These are phyloP conservation scores for Solanum hybrid DNA, from an alignment of 305 asterid genomes.

Conservation along the genomic window DNA sequence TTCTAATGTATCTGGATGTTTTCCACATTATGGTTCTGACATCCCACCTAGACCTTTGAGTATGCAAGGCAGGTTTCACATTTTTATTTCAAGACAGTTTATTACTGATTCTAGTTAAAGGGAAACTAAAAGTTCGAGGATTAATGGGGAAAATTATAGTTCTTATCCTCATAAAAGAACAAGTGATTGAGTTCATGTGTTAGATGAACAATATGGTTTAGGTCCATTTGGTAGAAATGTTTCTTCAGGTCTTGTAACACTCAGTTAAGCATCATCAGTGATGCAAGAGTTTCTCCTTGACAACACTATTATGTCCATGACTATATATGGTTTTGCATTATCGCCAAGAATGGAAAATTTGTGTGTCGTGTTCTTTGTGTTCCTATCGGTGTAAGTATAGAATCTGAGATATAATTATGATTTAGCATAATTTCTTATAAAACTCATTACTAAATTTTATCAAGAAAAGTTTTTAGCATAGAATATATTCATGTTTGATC, in stretches of 20 bases:
- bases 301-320: not conserved
- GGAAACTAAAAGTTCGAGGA: not conserved
- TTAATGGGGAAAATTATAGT: not conserved
- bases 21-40: not conserved
- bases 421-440: no score
- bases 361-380: not conserved
- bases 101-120: not conserved
- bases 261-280: not conserved
- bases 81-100: not conserved
- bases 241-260: not conserved
- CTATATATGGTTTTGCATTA: not conserved
- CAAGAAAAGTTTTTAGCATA: not conserved
- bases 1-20: not conserved
- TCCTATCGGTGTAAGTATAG: not conserved
- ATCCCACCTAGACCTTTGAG: not conserved
- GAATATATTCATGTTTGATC: not conserved
- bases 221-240: not conserved
- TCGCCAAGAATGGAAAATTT: no score
- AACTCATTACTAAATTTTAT: not conserved
- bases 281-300: not conserved
- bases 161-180: not conserved
- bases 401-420: not conserved
- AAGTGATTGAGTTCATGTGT: not conserved
- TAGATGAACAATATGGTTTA: not conserved
- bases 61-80: not conserved